Evolutionary conservation across 306 rosid genomes (phyloP), one percentile per base, ranked within the genome.

Genomic region (Pyrus betulifolia): DNA sequence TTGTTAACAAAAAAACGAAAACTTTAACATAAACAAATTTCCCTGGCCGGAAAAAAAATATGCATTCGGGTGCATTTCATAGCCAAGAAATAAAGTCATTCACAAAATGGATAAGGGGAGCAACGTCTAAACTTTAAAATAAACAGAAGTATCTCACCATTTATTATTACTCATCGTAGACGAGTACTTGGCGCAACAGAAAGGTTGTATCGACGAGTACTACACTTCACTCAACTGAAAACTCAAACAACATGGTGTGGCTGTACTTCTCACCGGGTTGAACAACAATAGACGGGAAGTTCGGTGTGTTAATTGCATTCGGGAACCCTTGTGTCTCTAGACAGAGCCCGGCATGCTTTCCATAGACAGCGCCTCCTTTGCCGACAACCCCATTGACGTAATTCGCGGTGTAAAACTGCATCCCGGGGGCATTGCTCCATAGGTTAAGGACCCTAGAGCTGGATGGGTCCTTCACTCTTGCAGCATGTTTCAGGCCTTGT

Each of bases 321-420:
- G 99, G 99, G 82, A 90, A 92, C 27, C 97, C 99, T 61, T 95
- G 99, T 1, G 99, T 95, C 93, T 95, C 99, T 80, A 95, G 73
- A 74, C 99, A 95, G 19, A 95, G 84, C 54, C 91, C 99, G 0
- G 92, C 87, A 72, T 95, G 97, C 87, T 95, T 95, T 76, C 75
- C 91, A 66, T 92, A 95, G 45, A 85, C 82, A 12, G 96, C 90
- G 2, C 89, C 92, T 79, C 74, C 88, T 87, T 95, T 95, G 46
- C 99, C 99, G 0, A 31, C 11, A 27, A 95, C 79, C 2, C 91
- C 91, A 21, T 84, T 6, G 11, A 95, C 99, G 69, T 90, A 95
- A 80, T 95, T 95, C 18, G 81, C 99, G 0, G 99, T 95, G 88
- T 95, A 95, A 82, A 95, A 95, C 84, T 95, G 99, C 92, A 95